Conservation (phyloP, 106 monocot species). For the Dioscorea alata region DNA sequence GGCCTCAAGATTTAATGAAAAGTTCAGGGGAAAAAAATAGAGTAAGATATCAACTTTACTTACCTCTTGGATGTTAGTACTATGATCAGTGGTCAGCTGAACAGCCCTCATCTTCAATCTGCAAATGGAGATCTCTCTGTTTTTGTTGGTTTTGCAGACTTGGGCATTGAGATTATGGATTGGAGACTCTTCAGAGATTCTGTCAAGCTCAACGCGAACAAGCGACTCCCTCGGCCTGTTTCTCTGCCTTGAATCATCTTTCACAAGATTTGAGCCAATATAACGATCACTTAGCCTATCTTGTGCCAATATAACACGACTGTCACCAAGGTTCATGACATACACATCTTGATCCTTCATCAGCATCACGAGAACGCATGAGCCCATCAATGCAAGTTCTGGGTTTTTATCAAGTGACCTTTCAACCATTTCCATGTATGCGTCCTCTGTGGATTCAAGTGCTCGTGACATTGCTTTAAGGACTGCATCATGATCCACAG, state of each 20-base stretch:
- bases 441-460: slow-evolving; percentile 70
- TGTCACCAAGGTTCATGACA: slow-evolving; percentile 96
- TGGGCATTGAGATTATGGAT: slow-evolving; percentile 58
- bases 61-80: slow-evolving; percentile 84
- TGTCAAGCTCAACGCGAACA: slow-evolving; percentile 78
- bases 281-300: slow-evolving; percentile 46
- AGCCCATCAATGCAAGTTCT: slow-evolving; percentile 98
- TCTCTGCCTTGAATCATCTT: slow-evolving; percentile 35
- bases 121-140: slow-evolving; percentile 67
- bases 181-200: slow-evolving; percentile 95
- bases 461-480: slow-evolving; percentile 76
- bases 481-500: slow-evolving; percentile 79
- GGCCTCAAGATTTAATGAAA: too few species aligned
- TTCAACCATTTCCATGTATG: slow-evolving; percentile 92
- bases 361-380: slow-evolving; percentile 96
- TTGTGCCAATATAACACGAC: slow-evolving; percentile 86
- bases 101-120: slow-evolving; percentile 69
- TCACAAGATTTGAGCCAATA: slow-evolving; percentile 17
- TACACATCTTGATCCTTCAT: slow-evolving; percentile 99
- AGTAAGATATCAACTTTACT: not conserved
- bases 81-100: slow-evolving; percentile 84
- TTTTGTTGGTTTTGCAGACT: slow-evolving; percentile 47
- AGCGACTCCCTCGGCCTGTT: slow-evolving; percentile 73
- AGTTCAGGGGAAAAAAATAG: too few species aligned
- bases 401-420: slow-evolving; percentile 68